Conservation (phyloP, 768 basidiomycete species). For the Leccinum incarnatum region DNA sequence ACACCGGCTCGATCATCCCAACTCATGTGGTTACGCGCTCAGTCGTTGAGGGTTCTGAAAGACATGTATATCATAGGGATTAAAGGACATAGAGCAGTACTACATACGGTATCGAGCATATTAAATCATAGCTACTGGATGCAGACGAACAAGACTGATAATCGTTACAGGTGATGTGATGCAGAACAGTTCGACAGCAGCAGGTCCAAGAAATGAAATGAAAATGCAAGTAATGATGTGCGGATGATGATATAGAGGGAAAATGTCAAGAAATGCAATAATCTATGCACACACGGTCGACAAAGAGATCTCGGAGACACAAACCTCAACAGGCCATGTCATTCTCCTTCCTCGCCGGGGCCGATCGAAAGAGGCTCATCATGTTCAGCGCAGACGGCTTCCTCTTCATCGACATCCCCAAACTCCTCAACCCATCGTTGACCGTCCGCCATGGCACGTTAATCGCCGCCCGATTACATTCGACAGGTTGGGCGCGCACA, state of each 20-base stretch:
- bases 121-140: background rate
- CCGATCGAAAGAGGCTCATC: conserved; percentile 33
- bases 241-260: background rate
- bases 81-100: background rate
- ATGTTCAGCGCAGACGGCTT: conserved; percentile 26
- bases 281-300: background rate
- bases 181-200: background rate
- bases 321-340: background rate
- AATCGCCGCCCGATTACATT: background rate
- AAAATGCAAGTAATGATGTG: background rate
- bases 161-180: background rate
- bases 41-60: background rate
- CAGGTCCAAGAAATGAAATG: background rate
- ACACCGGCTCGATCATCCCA: background rate
- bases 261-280: background rate
- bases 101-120: background rate
- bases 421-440: conserved; percentile 6
- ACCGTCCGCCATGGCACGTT: conserved; percentile 7
- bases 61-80: background rate
- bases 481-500: background rate
- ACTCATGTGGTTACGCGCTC: background rate
- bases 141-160: background rate
- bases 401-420: conserved; percentile 17
- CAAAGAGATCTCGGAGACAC: background rate
- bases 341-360: conserved; percentile 17